These are phyloP conservation scores for Pleurotus sapidus DNA, from an alignment of 768 basidiomycete genomes.

Conservation along the genomic window DNA sequence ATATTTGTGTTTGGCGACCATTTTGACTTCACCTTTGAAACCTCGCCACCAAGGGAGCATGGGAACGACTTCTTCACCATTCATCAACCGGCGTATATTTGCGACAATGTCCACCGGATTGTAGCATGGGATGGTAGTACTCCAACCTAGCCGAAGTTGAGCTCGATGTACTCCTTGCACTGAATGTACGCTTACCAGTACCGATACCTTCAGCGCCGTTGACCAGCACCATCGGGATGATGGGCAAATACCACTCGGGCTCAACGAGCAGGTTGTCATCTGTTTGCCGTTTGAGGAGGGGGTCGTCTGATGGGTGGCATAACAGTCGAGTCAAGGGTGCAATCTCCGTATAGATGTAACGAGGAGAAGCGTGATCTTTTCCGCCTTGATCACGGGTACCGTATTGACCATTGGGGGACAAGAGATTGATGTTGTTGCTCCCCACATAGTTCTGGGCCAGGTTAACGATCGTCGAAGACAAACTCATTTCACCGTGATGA, in stretches of 20 bases:
- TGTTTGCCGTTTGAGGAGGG: slow-evolving; percentile 76
- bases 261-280: slow-evolving; percentile 89
- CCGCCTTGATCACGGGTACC: slow-evolving; percentile 93
- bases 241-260: slow-evolving; percentile 92
- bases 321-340: slow-evolving; percentile 70
- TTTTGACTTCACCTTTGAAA: slow-evolving; percentile 86
- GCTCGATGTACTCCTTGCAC: background rate
- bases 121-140: slow-evolving; percentile 87
- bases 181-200: slow-evolving; percentile 58
- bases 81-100: slow-evolving; percentile 86
- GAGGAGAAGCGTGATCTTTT: slow-evolving; percentile 93
- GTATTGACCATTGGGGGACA: slow-evolving; percentile 90
- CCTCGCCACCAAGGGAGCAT: slow-evolving; percentile 99
- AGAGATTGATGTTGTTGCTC: slow-evolving; percentile 90
- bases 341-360: slow-evolving; percentile 92
- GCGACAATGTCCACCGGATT: slow-evolving; percentile 89
- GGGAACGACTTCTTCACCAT: slow-evolving; percentile 72
- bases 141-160: slow-evolving; percentile 69
- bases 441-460: slow-evolving; percentile 94
- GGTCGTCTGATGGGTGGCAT: slow-evolving; percentile 84
- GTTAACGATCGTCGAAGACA: slow-evolving; percentile 88
- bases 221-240: slow-evolving; percentile 83
- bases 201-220: slow-evolving; percentile 98
- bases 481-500: slow-evolving; percentile 91
- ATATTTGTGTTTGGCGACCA: slow-evolving; percentile 80